These are phyloP conservation scores for Aspergillus tamarii DNA, from an alignment of 2,329 filamentous ascomycete genomes.

Conservation along the genomic window DNA sequence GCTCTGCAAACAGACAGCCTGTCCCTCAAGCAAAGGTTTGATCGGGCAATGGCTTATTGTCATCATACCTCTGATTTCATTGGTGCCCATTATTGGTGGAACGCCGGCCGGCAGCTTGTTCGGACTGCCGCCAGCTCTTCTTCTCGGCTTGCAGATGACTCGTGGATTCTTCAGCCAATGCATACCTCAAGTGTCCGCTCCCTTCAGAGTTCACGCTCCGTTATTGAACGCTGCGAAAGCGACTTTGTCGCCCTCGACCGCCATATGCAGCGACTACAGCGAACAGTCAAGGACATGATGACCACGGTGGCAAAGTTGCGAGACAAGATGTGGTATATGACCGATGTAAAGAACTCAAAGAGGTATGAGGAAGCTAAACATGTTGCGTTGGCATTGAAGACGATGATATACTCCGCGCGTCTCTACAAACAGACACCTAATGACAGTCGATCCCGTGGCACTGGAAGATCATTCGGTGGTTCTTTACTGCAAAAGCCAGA, in stretches of 20 bases:
- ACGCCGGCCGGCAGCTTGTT: slow-evolving; percentile 74
- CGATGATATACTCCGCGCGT: slow-evolving; percentile 69
- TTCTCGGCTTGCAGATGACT: slow-evolving; percentile 61
- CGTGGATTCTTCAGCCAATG: slow-evolving; percentile 72
- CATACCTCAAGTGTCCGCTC: slow-evolving; percentile 57
- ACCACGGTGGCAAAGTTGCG: slow-evolving; percentile 72
- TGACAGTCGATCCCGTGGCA: slow-evolving; percentile 42
- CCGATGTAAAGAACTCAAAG: slow-evolving; percentile 86
- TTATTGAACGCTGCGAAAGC: slow-evolving; percentile 42
- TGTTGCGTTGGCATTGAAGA: slow-evolving; percentile 83
- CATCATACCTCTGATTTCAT: slow-evolving; percentile 81
- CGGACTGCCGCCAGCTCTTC: slow-evolving; percentile 60
- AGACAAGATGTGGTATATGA: slow-evolving; percentile 99
- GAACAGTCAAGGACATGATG: slow-evolving; percentile 74
- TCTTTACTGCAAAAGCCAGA: slow-evolving; percentile 78
- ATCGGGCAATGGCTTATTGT: slow-evolving; percentile 75
- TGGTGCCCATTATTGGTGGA: slow-evolving; percentile 82
- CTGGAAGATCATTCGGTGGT: slow-evolving; percentile 52
- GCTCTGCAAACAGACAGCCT: slow-evolving; percentile 11
- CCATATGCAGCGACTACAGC: slow-evolving; percentile 76
- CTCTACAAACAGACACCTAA: slow-evolving; percentile 29
- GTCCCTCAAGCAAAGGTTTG: slow-evolving; percentile 46
- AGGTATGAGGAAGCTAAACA: slow-evolving; percentile 85
- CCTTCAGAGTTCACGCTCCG: slow-evolving; percentile 33
- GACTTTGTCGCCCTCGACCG: slow-evolving; percentile 77